Base-by-base conservation (phyloP, 2,329 filamentous ascomycete genomes). In the Phyllosticta citrichinensis region DNA sequence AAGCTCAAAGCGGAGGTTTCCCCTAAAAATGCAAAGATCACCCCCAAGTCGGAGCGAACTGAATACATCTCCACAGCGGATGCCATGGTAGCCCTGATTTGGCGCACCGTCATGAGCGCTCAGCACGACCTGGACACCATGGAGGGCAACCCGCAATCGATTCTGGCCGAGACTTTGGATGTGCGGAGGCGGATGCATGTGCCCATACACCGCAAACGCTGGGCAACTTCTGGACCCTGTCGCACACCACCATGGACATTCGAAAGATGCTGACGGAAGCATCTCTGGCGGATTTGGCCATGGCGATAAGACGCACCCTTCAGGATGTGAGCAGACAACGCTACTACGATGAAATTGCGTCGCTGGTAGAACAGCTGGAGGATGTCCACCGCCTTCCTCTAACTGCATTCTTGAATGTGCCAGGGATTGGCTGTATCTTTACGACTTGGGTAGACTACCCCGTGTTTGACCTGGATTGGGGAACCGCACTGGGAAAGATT, bases 381-480 rank as follows among this genome's bases (percentile, higher is more conserved):
- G 40, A 60, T 19, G 53, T 55, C 8, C 20, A 60, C 24, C 17
- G 58, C 2, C 30, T 60, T 35, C 52, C n/a, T 3, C 33, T 53
- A 17, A 60, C 33, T 14, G 51, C 27, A 1, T 60, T 60, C 52
- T 22, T 60, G 33, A 40, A 55, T 14, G 24, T 60, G 10, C 52
- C 58, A 2, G 58, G 58, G 3, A 27, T 30, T 24, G 50, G 55
- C 25, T 50, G 40, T 17, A 25, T 60, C 9, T 27, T 55, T 11
- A 60, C 30, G n/a, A 50, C 58, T 3, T 60, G 52, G 58, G 27
- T 30, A 5, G 47, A 56, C 30, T 56, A 55, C 25, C 12, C 58
- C 11, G 12, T 55, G 58, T 60, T 55, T 19, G 58, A 30, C 11
- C 20, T 60, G 20, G 33, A 55, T 22, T 60, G 52, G 58, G 58